Evolutionary conservation across 179 eudicot genomes (phyloP).

Genomic region (Beta corolliflora): DNA sequence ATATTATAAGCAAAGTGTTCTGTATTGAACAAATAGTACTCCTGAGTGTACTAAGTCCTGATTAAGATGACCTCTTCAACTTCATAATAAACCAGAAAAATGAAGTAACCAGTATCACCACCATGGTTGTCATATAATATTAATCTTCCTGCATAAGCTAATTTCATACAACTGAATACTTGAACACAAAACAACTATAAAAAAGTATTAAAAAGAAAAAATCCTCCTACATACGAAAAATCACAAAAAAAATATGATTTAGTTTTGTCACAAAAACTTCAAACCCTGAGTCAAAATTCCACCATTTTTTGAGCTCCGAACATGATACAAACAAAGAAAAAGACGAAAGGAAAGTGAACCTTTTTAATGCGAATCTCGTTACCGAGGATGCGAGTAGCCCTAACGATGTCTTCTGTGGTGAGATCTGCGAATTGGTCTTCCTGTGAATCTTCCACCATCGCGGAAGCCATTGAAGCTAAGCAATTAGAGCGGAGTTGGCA

Average conservation of each 20-base stretch:
- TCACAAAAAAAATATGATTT: not conserved
- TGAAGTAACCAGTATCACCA: no score
- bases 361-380: conserved; percentile 81
- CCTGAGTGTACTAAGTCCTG: no score
- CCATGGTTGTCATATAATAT: no score
- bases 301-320: not conserved
- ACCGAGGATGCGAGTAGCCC: conserved; percentile 85
- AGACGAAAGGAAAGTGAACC: conserved; percentile 26
- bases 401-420: conserved; percentile 69
- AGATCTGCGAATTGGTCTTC: conserved; percentile 76
- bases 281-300: not conserved
- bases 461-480: conserved; percentile 56
- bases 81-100: no score
- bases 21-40: no score
- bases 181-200: no score
- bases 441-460: conserved; percentile 81
- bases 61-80: no score
- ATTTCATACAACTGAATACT: no score
- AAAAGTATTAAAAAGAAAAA: no score
- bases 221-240: no score
- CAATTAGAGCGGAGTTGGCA: not conserved
- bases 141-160: no score
- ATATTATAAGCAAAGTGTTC: no score
- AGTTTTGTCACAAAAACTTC: not conserved
- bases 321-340: not conserved